Evolutionary conservation across 1,284 basidiomycete species (phyloP).

Genomic region (Cryptococcus sp.): DNA sequence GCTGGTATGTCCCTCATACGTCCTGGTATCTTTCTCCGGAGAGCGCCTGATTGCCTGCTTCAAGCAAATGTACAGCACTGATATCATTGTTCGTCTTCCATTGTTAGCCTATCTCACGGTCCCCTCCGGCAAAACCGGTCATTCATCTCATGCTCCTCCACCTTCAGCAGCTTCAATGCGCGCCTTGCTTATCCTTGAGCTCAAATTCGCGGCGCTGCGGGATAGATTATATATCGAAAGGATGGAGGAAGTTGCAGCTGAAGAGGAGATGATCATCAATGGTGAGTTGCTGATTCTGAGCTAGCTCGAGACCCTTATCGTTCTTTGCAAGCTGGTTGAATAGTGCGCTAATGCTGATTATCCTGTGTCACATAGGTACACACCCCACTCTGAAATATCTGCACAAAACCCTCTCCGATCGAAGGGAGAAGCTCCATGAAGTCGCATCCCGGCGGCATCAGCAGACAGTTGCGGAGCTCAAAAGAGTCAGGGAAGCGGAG

Average conservation of each 20-base stretch:
- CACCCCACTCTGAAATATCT: slow-evolving; percentile 58
- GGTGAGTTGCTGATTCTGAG: slow-evolving; percentile 44
- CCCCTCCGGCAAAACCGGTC: slow-evolving; percentile 15
- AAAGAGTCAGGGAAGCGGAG: slow-evolving; percentile 50
- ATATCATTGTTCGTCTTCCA: too few species aligned
- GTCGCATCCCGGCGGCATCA: slow-evolving; percentile 47
- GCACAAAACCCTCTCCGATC: slow-evolving; percentile 44
- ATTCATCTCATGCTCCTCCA: slow-evolving; percentile 47
- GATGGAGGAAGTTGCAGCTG: slow-evolving; percentile 58
- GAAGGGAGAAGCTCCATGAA: slow-evolving; percentile 47
- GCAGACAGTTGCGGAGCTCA: slow-evolving; percentile 53
- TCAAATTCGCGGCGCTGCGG: slow-evolving; percentile 59
- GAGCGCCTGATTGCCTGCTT: too few species aligned
- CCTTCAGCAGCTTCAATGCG: slow-evolving; percentile 56
- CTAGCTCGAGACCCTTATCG: background rate
- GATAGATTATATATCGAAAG: slow-evolving; percentile 60
- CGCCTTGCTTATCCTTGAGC: slow-evolving; percentile 58
- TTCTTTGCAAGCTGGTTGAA: too few species aligned
- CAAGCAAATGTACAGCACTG: too few species aligned
- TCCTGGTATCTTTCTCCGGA: background rate
- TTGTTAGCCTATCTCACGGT: slow-evolving; percentile 13
- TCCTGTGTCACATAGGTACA: slow-evolving; percentile 44
- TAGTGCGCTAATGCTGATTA: background rate
- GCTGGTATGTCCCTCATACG: slow-evolving; percentile 8
- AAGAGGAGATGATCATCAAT: slow-evolving; percentile 58